phyloP scores from a whole-genome alignment of 371 early-diverging fungal species.

The Massospora cicadina region DNA sequence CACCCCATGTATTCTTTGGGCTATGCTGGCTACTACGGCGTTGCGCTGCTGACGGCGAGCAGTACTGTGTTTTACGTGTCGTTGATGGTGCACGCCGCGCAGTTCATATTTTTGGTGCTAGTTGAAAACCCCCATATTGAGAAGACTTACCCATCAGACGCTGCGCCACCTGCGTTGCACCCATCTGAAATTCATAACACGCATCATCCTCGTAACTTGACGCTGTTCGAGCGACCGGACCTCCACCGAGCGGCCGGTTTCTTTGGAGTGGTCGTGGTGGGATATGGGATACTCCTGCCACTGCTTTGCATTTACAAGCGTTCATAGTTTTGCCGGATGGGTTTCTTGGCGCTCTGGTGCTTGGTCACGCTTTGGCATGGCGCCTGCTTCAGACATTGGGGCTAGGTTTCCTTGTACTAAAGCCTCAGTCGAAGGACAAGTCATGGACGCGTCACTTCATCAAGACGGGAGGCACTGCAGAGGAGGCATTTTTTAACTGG shows the following conservation, averaged over 20 bases:
- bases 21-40: constrained; percentile 87
- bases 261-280: constrained; percentile 46
- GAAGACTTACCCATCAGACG: constrained; percentile 3
- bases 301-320: constrained; percentile 21
- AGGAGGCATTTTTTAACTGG: constrained; percentile 86
- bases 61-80: constrained; percentile 79
- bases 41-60: constrained; percentile 63
- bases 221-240: constrained; percentile 80
- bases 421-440: constrained; percentile 53
- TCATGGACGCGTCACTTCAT: constrained; percentile 82
- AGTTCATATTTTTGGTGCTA: constrained; percentile 68
- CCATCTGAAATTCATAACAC: constrained; percentile 3
- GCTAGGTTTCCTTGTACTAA: constrained; percentile 47
- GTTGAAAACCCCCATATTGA: constrained; percentile 88
- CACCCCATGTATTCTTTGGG: constrained; percentile 98
- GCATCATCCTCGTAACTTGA: constrained; percentile 69
- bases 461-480: constrained; percentile 64
- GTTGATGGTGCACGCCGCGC: constrained; percentile 71
- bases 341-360: constrained; percentile 16
- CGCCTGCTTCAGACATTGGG: constrained; percentile 61
- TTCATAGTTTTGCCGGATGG: constrained; percentile 12
- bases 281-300: constrained; percentile 53
- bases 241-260: constrained; percentile 64
- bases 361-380: constrained; percentile 71
- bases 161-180: constrained; percentile 26